These are phyloP conservation scores for Asterionellopsis glacialis DNA, from an alignment of 108 stramenopile genomes.

Conservation along the genomic window DNA sequence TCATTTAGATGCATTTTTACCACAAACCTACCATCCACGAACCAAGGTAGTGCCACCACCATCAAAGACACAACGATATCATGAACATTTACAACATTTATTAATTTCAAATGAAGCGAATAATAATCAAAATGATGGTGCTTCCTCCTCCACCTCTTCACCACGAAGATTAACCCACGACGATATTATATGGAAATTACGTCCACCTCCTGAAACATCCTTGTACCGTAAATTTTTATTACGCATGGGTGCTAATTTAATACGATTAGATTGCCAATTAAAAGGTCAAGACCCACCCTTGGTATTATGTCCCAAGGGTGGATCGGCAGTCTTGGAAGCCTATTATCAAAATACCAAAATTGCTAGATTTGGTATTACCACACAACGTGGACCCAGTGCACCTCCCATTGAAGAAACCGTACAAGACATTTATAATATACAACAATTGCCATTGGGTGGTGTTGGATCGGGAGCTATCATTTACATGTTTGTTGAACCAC, in stretches of 20 bases:
- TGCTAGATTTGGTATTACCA: conserved; percentile 75
- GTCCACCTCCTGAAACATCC: conserved; percentile 51
- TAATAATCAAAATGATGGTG: neutral
- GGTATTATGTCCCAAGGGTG: conserved; percentile 59
- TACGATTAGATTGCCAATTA: conserved; percentile 41
- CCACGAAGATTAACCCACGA: conserved; percentile 25
- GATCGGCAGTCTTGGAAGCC: conserved; percentile 58
- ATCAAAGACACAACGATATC: neutral
- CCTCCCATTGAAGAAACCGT: conserved; percentile 61
- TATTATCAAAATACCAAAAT: conserved; percentile 42
- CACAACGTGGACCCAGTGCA: conserved; percentile 51
- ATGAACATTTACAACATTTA: too few species aligned
- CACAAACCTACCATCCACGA: conserved; percentile 5
- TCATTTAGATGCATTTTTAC: conserved; percentile 33
- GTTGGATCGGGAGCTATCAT: conserved; percentile 64
- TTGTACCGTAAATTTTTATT: conserved; percentile 28
- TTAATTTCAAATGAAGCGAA: neutral
- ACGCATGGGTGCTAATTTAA: conserved; percentile 43
- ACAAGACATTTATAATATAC: conserved; percentile 46
- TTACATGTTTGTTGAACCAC: conserved; percentile 79
- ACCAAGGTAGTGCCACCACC: neutral
- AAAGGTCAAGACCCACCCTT: conserved; percentile 38
- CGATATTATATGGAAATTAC: conserved; percentile 65
- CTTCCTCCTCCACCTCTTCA: neutral
- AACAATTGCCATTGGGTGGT: conserved; percentile 13